These are phyloP conservation scores for Cystofilobasidium capitatum DNA, from an alignment of 768 basidiomycete genomes.

Conservation along the genomic window DNA sequence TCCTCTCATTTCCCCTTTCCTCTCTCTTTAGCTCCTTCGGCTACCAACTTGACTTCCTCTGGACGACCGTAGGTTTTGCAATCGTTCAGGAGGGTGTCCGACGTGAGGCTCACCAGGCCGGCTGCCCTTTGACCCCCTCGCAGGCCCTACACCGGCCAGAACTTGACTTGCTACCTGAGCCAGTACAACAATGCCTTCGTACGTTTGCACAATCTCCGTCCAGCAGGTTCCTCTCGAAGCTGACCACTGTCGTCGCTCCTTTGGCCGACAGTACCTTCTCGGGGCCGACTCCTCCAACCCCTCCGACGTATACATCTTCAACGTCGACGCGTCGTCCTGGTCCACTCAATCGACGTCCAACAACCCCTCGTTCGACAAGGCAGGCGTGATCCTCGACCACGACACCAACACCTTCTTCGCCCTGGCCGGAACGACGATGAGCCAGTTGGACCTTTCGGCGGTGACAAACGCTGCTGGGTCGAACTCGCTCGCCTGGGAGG, in stretches of 20 bases:
- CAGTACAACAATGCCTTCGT: conserved; percentile 65
- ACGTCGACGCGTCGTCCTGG: conserved; percentile 56
- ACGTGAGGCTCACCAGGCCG: conserved; percentile 38
- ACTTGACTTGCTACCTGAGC: conserved; percentile 38
- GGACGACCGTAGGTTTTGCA: conserved; percentile 57
- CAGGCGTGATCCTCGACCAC: conserved; percentile 68
- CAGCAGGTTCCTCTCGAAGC: too few species aligned
- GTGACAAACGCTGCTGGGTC: conserved; percentile 53
- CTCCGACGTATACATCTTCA: conserved; percentile 63
- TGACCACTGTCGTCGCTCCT: background rate
- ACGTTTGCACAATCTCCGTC: too few species aligned
- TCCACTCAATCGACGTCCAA: conserved; percentile 52
- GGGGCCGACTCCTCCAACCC: conserved; percentile 6
- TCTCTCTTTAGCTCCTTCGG: conserved; percentile 42
- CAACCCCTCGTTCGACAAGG: conserved; percentile 46
- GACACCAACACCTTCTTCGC: conserved; percentile 86
- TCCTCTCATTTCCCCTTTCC: conserved; percentile 25
- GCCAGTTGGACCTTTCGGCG: conserved; percentile 53
- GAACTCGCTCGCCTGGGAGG: conserved; percentile 53
- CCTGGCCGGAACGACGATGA: conserved; percentile 31
- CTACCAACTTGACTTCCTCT: conserved; percentile 59
- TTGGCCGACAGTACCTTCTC: conserved; percentile 7
- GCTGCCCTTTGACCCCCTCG: background rate
- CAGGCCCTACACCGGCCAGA: conserved; percentile 41
- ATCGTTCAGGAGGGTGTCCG: conserved; percentile 42